phyloP scores from a whole-genome alignment of 352 stramenopile species.

The Plasmopara viticola region DNA sequence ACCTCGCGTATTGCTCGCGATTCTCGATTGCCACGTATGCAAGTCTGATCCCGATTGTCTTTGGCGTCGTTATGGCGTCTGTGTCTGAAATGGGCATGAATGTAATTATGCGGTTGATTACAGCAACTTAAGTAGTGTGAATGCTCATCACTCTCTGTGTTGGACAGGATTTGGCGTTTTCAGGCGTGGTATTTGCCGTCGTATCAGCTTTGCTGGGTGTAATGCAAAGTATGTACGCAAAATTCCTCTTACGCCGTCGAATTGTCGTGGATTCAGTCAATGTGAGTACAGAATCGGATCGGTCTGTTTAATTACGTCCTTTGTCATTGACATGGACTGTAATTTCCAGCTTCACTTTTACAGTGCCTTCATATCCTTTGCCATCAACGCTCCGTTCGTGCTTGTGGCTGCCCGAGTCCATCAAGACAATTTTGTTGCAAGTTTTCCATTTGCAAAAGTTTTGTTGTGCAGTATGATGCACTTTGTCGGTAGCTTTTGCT shows the following conservation, averaged over 20 bases:
- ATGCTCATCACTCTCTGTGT: background rate
- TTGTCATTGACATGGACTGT: background rate
- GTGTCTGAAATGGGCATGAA: conserved; percentile 87
- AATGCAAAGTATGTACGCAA: conserved; percentile 87
- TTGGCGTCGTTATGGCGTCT: conserved; percentile 74
- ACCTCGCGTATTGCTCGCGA: conserved; percentile 60
- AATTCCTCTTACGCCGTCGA: conserved; percentile 73
- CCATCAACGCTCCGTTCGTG: conserved; percentile 75
- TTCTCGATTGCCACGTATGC: conserved; percentile 71
- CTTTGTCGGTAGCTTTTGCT: conserved; percentile 76
- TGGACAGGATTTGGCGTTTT: conserved; percentile 54
- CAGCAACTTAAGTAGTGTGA: background rate
- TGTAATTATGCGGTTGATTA: conserved; percentile 19
- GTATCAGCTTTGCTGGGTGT: conserved; percentile 71
- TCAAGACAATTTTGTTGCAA: conserved; percentile 51
- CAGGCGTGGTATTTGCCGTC: conserved; percentile 63
- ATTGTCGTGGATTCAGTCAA: conserved; percentile 79
- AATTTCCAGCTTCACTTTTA: conserved; percentile 76
- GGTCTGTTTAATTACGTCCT: conserved; percentile 1
- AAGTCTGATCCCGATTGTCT: conserved; percentile 75
- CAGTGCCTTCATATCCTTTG: conserved; percentile 74
- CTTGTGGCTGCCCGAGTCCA: conserved; percentile 47
- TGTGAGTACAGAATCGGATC: conserved; percentile 30
- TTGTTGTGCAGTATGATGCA: conserved; percentile 79
- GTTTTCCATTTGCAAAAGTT: conserved; percentile 69